phyloP scores from a whole-genome alignment of 345 rosid species.

The Salix viminalis region DNA sequence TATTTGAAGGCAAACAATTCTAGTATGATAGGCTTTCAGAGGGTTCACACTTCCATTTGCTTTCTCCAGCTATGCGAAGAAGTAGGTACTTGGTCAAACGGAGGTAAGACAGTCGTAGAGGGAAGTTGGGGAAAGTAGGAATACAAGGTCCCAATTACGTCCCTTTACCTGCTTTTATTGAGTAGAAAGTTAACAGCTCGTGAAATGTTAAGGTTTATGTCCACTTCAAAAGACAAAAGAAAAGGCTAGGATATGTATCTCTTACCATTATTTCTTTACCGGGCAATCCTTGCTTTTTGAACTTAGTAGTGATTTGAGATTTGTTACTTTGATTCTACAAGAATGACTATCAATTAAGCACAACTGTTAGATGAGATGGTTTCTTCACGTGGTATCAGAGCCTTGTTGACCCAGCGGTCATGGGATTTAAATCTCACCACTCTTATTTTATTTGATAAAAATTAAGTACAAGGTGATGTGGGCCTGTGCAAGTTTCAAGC shows the following conservation, averaged over 20 bases:
- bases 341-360: not conserved
- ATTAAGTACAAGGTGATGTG: no score
- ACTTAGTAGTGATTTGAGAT: not conserved
- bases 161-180: slow-evolving; percentile 5
- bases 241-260: no score
- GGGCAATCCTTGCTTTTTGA: not conserved
- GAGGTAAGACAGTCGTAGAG: slow-evolving; percentile 6
- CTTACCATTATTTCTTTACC: not conserved
- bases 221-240: not conserved
- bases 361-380: no score
- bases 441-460: no score
- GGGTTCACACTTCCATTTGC: slow-evolving; percentile 1
- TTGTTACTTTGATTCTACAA: not conserved
- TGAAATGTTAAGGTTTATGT: slow-evolving; percentile 3
- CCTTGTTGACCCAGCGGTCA: no score
- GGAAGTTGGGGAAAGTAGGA: slow-evolving; percentile 6
- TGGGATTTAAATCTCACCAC: no score
- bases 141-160: slow-evolving; percentile 16
- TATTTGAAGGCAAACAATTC: slow-evolving; percentile 78
- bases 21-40: slow-evolving; percentile 17
- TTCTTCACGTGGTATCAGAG: no score
- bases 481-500: no score
- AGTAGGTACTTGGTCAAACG: slow-evolving; percentile 13
- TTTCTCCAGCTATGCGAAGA: not conserved
- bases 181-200: not conserved